Base-by-base conservation (phyloP, 2,329 filamentous ascomycete species). In the Fusarium sp. region DNA sequence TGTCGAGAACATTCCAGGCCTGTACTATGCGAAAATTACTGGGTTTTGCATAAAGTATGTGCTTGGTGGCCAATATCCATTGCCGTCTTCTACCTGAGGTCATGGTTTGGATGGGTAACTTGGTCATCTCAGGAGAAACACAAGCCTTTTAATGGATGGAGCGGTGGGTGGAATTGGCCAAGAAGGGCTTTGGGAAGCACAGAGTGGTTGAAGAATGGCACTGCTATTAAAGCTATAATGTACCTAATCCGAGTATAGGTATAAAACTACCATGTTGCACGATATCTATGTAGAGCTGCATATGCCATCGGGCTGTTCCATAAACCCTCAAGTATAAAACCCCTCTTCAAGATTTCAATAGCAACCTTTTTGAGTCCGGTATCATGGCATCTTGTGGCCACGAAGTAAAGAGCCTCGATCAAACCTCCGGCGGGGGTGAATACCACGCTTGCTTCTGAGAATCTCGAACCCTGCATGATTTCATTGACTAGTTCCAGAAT, bases 331-430 rank as follows among this genome's bases (percentile, higher is more conserved):
- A 63, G 50, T 3, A 63, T 39, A 1, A 37, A 18, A 14, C 22
- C 16, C 2, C 29, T 22, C 13, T 14, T 14, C 29, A 67, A 54
- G 2, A 67, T 45, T 20, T 33, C 20, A 13, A 57, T 7, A 7
- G 58, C 65, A 18, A 20, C 22, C 14, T 8, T 13, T 3, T 48
- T 50, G 3, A 29, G 22, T 8, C 5, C 14, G 1, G 16, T 3
- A 6, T 57, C 29, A 13, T n/a, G 5, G 4, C 18, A 45, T n/a
- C 22, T 14, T 10, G 48, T 58, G 8, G 65, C 50, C 57, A 57
- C 65, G 18, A 67, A 67, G 4, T 56, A 67, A 6, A 67, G 27
- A 2, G 48, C 65, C 48, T 67, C 58, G 29, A 67, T 37, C 27
- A 63, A 57, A 5, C 65, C 65, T 13, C 48, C 65, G 10, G 43